Conservation (phyloP, 495 filamentous ascomycete species). For the Aspergillus haitiensis region DNA sequence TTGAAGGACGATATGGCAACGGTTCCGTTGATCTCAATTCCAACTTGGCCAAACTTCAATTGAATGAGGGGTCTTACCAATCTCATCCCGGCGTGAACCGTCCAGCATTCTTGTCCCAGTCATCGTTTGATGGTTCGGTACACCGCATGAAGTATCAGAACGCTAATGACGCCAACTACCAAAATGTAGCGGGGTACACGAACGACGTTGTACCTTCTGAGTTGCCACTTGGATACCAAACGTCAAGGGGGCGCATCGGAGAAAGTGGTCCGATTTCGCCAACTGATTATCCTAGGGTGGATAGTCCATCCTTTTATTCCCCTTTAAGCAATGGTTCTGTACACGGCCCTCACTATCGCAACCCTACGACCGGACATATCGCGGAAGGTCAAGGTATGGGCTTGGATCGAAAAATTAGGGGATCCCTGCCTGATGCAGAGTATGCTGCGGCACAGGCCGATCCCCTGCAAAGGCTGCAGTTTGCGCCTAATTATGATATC, state of each 20-base stretch:
- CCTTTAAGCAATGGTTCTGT: slow-evolving; percentile 50
- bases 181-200: slow-evolving; percentile 25
- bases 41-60: slow-evolving; percentile 37
- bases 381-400: slow-evolving; percentile 42
- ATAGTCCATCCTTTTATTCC: slow-evolving; percentile 57
- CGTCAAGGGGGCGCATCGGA: slow-evolving; percentile 26
- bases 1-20: slow-evolving; percentile 34
- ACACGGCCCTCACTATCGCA: slow-evolving; percentile 44
- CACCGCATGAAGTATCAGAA: slow-evolving; percentile 36
- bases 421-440: slow-evolving; percentile 53
- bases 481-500: slow-evolving; percentile 16
- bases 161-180: slow-evolving; percentile 32
- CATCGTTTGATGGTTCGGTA: slow-evolving; percentile 37
- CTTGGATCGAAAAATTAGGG: slow-evolving; percentile 52
- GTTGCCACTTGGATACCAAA: slow-evolving; percentile 34
- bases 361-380: slow-evolving; percentile 38
- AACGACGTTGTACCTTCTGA: slow-evolving; percentile 32
- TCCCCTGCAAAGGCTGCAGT: slow-evolving; percentile 41
- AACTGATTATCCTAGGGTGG: slow-evolving; percentile 55
- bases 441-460: slow-evolving; percentile 33
- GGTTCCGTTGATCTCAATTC: slow-evolving; percentile 36
- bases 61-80: slow-evolving; percentile 33
- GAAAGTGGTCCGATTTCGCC: slow-evolving; percentile 50
- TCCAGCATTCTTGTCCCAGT: slow-evolving; percentile 32
- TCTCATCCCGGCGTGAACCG: slow-evolving; percentile 29